Base-by-base conservation (phyloP, 169 alveolate genomes). In the Babesia caballi region DNA sequence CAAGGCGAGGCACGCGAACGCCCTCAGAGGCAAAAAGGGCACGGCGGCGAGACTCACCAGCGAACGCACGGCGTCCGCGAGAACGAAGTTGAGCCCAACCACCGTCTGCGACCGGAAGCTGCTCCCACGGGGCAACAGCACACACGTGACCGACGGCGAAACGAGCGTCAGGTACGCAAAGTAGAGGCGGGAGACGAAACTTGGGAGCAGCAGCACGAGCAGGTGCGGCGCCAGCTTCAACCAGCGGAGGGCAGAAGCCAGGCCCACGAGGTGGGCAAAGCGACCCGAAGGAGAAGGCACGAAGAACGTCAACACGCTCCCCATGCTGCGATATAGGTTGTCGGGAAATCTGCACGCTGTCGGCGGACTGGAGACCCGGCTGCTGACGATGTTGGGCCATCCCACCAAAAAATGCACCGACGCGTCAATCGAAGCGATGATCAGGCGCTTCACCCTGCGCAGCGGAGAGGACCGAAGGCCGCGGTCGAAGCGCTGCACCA, bases 131-230 rank as follows among this genome's bases (percentile, higher is more conserved):
- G 56, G 35, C 9, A 76, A 36, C 36, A 68, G 11, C 27, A 63
- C 46, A 7, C 60, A 53, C 28, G 33, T 27, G 14, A 66, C 40
- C 15, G 42, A 14, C n/a, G 85, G 85, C 57, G 69, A 36, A 32
- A 76, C 33, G 9, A 76, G 65, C 19, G 81, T 76, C 33, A 49
- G 25, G 36, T 76, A 76, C 21, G 27, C 32, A 52, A 76, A 65
- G 57, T 76, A 76, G n/a, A 67, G 75, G 23, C 68, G 12, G 12
- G 78, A 44, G 19, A 76, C n/a, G 21, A 66, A 27, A 8, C 65
- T 54, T 4, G 85, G 85, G 35, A 76, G 56, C 23, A 76, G 52
- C 56, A 76, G 36, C 5, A 76, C 41, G 35, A 54, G 46, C 66
- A 76, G 32, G 21, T 66, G 67, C 17, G 85, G 85, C 27, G 36